phyloP scores from a whole-genome alignment of 1,284 basidiomycete species.

The Phlebopus sp. region DNA sequence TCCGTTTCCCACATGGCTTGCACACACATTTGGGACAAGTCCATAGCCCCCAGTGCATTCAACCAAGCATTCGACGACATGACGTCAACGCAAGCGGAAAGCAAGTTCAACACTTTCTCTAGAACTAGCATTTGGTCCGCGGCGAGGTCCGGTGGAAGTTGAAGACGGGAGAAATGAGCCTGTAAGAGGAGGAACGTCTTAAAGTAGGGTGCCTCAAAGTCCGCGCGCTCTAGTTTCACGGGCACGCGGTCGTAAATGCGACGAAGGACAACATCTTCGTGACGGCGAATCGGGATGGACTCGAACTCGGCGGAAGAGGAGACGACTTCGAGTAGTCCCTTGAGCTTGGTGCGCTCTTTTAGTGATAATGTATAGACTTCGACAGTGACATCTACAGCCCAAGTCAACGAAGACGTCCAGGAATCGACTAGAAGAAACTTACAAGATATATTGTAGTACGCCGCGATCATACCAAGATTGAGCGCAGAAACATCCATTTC shows the following conservation, averaged over 20 bases:
- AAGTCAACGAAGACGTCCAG: background rate
- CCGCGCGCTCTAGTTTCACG: constrained; percentile 83
- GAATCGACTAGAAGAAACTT: constrained; percentile 27
- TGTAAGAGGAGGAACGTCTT: constrained; percentile 97
- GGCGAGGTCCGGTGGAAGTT: constrained; percentile 89
- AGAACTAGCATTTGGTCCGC: constrained; percentile 88
- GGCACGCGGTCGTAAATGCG: constrained; percentile 97
- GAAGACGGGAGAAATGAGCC: constrained; percentile 93
- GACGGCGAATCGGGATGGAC: constrained; percentile 88
- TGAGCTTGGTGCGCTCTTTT: constrained; percentile 96
- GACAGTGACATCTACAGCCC: constrained; percentile 79
- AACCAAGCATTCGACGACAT: constrained; percentile 97
- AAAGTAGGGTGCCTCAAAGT: constrained; percentile 95
- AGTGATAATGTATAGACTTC: constrained; percentile 96
- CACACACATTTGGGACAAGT: constrained; percentile 98
- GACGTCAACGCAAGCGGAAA: constrained; percentile 95
- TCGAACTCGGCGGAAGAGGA: constrained; percentile 97
- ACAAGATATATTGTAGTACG: constrained; percentile 91
- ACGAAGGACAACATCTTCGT: constrained; percentile 79
- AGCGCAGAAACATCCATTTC: constrained; percentile 92
- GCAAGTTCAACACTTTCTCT: constrained; percentile 85
- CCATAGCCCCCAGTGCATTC: constrained; percentile 96
- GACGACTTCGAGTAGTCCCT: constrained; percentile 94
- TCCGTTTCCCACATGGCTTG: constrained; percentile 98
- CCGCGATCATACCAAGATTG: constrained; percentile 95